Evolutionary conservation across 2,329 filamentous ascomycete genomes (phyloP).

Genomic region (Paecilomyces formosus): DNA sequence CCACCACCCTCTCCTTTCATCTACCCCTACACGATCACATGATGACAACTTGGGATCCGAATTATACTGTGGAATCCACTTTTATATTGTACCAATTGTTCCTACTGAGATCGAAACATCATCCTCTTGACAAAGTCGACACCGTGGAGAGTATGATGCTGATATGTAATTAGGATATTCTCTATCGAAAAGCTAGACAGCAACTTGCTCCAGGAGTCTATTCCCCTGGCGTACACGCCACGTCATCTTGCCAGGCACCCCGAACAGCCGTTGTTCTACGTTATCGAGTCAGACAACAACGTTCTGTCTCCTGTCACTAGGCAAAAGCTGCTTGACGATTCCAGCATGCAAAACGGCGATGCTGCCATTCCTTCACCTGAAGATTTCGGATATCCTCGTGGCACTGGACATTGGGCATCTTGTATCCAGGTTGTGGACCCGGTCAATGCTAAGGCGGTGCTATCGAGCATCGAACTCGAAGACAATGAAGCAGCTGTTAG

Average conservation of each 20-base stretch:
- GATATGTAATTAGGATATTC: constrained; percentile 59
- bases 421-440: constrained; percentile 92
- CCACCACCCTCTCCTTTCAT: constrained; percentile 7
- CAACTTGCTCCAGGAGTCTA: constrained; percentile 78
- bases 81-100: constrained; percentile 73
- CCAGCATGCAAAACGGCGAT: constrained; percentile 63
- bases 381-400: constrained; percentile 84
- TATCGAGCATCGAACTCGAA: constrained; percentile 72
- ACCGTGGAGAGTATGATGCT: constrained; percentile 7
- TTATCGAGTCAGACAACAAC: constrained; percentile 89
- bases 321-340: constrained; percentile 65
- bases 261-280: constrained; percentile 83
- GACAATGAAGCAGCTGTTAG: constrained; percentile 91
- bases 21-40: constrained; percentile 30
- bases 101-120: constrained; percentile 64
- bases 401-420: constrained; percentile 83
- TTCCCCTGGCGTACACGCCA: constrained; percentile 83
- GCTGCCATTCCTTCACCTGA: constrained; percentile 62
- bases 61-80: constrained; percentile 39
- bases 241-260: constrained; percentile 82
- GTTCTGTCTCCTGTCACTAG: constrained; percentile 74
- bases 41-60: constrained; percentile 35
- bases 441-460: constrained; percentile 61
- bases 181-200: constrained; percentile 79
- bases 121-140: constrained; percentile 4